Evolutionary conservation across 225 moss, liverwort and hornwort species (phyloP), one percentile per base, ranked within the genome.

Genomic region (Antitrichia curtipendula): DNA sequence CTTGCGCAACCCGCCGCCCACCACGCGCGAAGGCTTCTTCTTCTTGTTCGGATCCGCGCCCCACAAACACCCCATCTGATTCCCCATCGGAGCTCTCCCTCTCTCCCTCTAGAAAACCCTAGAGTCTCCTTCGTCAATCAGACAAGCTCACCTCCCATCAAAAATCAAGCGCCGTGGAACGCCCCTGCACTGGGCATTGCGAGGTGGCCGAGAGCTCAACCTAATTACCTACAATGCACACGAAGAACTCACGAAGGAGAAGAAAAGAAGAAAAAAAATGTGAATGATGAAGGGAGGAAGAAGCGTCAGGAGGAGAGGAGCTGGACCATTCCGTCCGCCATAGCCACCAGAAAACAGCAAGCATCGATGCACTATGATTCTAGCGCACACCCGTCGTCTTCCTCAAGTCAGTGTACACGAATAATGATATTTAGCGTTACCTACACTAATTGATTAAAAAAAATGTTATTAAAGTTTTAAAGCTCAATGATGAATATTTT

Each of bases 1-100:
- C 90, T 92, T 96, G 56, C 93, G 90, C 88, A 94, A 89, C n/a
- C 95, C 93, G 29, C 92, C 86, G 38, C 87, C 79, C 76, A 89
- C 69, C 71, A 88, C 87, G 17, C 84, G 69, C 62, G 85, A 49
- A 8, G 50, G 38, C 84, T 78, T 91, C 90, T 88, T 88, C 93
- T 91, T 95, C 90, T 91, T 91, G 81, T 87, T 87, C 31, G 45
- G 9, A 36, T 79, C 87, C 56, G 73, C 10, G 38, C 74, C 60
- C 82, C 91, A 79, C 31, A 91, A 66, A 68, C 91, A 91, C 27
- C 53, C 90, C 83, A 88, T 74, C 80, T 80, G 91, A 38, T 91
- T 91, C 34, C 91, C 91, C 91, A 91, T 91, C 85, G 66, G 24
- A 52, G 14, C 82, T 47, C 49, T 7, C 38, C 3, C 53, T 8